Conservation (phyloP, 177 flowering plant species). For the Vitis hybrid region DNA sequence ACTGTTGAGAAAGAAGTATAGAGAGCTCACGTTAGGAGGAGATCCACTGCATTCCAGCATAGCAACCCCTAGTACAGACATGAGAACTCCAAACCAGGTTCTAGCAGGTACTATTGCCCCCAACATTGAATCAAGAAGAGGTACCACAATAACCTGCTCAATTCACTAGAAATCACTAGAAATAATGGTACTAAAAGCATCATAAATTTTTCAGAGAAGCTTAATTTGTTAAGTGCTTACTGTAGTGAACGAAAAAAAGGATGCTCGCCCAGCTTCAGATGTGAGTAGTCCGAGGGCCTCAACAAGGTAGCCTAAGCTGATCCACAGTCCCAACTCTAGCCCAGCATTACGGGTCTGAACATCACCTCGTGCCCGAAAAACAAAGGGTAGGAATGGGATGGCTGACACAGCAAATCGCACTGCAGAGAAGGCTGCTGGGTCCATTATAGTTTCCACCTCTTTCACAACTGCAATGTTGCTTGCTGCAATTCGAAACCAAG, state of each 20-base stretch:
- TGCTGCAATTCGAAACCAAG: conserved; percentile 41
- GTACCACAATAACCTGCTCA: conserved; percentile 74
- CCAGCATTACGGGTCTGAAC: conserved; percentile 64
- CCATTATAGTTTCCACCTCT: conserved; percentile 70
- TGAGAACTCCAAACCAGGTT: conserved; percentile 82
- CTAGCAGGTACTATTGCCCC: conserved; percentile 66
- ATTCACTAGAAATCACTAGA: conserved; percentile 4
- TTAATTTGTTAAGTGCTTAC: conserved; percentile 37
- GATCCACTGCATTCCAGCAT: conserved; percentile 93
- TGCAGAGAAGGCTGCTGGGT: conserved; percentile 73
- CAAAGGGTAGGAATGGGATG: conserved; percentile 71
- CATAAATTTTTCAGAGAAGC: background rate
- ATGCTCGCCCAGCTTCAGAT: conserved; percentile 91
- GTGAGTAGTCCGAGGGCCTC: conserved; percentile 81
- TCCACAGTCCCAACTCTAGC: conserved; percentile 81
- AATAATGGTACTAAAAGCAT: no score
- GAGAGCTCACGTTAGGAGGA: conserved; percentile 51
- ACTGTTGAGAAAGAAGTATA: conserved; percentile 1
- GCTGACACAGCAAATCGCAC: conserved; percentile 68
- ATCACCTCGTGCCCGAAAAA: conserved; percentile 52
- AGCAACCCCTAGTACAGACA: conserved; percentile 66
- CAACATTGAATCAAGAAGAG: conserved; percentile 74
- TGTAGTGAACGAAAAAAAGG: conserved; percentile 76
- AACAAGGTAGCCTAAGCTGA: conserved; percentile 78
- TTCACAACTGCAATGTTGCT: conserved; percentile 78